phyloP scores from a whole-genome alignment of 2,329 filamentous ascomycete species.

The Claviceps spartinae region DNA sequence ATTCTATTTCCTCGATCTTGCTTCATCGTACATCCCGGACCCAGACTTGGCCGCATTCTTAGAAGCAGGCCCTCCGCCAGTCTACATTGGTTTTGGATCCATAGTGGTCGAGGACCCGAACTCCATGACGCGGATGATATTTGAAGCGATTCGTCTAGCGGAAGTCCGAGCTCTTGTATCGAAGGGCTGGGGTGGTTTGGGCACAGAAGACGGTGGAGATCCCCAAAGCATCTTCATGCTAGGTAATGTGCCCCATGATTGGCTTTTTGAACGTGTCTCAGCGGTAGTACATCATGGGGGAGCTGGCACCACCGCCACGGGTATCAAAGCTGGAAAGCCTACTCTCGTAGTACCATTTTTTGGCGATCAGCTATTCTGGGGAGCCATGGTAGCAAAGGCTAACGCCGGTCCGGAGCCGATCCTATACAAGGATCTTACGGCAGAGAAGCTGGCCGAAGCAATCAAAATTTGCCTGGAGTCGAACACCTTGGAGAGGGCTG shows the following conservation, averaged over 20 bases:
- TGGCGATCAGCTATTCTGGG: constrained; percentile 76
- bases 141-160: constrained; percentile 51
- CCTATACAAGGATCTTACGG: constrained; percentile 52
- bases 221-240: constrained; percentile 71
- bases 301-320: constrained; percentile 79
- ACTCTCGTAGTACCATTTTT: constrained; percentile 82
- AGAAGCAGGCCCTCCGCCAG: constrained; percentile 52
- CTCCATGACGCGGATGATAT: constrained; percentile 55
- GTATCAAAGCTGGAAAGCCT: constrained; percentile 66
- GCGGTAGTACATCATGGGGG: constrained; percentile 80
- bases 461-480: constrained; percentile 47
- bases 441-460: constrained; percentile 50
- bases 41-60: constrained; percentile 54
- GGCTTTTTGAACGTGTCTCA: constrained; percentile 66
- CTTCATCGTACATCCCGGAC: constrained; percentile 51
- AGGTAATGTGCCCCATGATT: constrained; percentile 77
- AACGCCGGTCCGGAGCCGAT: constrained; percentile 61
- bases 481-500: constrained; percentile 42
- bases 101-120: constrained; percentile 70
- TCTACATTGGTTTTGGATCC: constrained; percentile 57
- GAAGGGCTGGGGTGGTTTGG: constrained; percentile 79
- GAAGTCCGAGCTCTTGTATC: constrained; percentile 71
- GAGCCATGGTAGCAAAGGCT: constrained; percentile 57
- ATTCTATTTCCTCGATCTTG: constrained; percentile 61
- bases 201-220: constrained; percentile 54